These are phyloP conservation scores for Rosellinia necatrix DNA, from an alignment of 2,329 filamentous ascomycete species.

Conservation along the genomic window DNA sequence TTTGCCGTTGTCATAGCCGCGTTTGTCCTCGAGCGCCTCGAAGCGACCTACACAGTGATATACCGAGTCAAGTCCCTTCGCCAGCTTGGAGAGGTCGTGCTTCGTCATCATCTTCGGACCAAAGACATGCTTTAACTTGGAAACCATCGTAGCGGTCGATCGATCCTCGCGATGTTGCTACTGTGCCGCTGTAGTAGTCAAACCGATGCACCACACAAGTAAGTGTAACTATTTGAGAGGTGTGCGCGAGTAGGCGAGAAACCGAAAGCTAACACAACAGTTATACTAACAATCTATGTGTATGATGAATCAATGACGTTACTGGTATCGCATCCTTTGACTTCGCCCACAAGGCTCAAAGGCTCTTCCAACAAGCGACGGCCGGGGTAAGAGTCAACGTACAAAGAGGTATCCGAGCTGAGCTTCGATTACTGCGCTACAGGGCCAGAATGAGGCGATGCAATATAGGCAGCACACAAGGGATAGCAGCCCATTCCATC, in stretches of 20 bases:
- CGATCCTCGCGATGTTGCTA: not conserved
- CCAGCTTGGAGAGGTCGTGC: slow-evolving; percentile 2
- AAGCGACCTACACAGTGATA: slow-evolving; percentile 17
- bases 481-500: not conserved
- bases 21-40: slow-evolving; percentile 22
- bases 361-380: too few species aligned
- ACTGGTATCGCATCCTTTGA: not conserved
- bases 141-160: not conserved
- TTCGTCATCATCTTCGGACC: slow-evolving; percentile 5
- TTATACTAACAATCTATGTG: too few species aligned
- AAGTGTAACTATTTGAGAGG: not conserved
- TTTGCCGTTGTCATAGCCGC: slow-evolving; percentile 22
- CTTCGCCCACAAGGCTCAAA: slow-evolving; percentile 1
- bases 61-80: not conserved
- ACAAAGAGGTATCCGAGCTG: slow-evolving; percentile 2
- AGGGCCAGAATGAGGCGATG: not conserved
- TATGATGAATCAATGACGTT: not conserved
- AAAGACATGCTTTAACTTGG: slow-evolving; percentile 5
- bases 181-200: not conserved
- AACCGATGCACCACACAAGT: not conserved
- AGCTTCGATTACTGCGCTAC: not conserved
- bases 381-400: not conserved
- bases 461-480: not conserved
- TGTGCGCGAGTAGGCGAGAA: not conserved
- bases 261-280: too few species aligned